Conservation (phyloP, 768 basidiomycete genomes). For the Antrodiella citrinella region DNA sequence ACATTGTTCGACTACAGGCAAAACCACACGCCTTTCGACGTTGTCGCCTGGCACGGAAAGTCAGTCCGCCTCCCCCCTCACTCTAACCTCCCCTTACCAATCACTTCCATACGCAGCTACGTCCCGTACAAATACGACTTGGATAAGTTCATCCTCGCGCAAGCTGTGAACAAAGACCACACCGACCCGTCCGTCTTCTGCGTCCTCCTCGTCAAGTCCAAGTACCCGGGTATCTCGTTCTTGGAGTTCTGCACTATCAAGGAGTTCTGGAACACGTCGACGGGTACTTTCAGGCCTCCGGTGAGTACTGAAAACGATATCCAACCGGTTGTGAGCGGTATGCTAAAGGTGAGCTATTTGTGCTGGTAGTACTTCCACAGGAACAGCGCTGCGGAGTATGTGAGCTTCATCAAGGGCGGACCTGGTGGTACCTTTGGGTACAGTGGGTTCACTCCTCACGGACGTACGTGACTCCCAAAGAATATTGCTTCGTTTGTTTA, state of each 20-base stretch:
- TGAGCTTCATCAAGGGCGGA: background rate
- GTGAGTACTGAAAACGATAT: conserved; percentile 20
- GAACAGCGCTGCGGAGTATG: background rate
- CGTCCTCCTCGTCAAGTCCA: conserved; percentile 53
- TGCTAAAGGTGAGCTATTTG: background rate
- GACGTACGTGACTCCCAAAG: conserved; percentile 30
- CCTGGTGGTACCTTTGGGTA: conserved; percentile 41
- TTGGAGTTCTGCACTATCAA: conserved; percentile 54
- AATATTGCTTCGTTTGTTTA: background rate
- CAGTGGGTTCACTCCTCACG: conserved; percentile 59
- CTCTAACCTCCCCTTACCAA: background rate
- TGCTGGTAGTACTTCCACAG: background rate
- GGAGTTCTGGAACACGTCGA: conserved; percentile 50
- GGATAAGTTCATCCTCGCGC: conserved; percentile 50
- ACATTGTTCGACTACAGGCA: conserved; percentile 41
- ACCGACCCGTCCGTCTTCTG: conserved; percentile 59
- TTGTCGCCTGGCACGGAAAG: conserved; percentile 61
- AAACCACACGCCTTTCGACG: conserved; percentile 57
- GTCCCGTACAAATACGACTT: conserved; percentile 54
- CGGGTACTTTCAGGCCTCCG: conserved; percentile 46
- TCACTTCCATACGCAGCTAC: conserved; percentile 30
- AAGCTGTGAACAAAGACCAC: conserved; percentile 55
- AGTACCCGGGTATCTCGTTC: conserved; percentile 42
- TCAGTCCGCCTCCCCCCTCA: conserved; percentile 19
- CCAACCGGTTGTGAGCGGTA: too few relatives aligned